A percentile compares a stretch with the other conserved stretches of the same genome.
Conservation (phyloP, 805 yeast genomes). For the Saturnispora zaruensis region DNA sequence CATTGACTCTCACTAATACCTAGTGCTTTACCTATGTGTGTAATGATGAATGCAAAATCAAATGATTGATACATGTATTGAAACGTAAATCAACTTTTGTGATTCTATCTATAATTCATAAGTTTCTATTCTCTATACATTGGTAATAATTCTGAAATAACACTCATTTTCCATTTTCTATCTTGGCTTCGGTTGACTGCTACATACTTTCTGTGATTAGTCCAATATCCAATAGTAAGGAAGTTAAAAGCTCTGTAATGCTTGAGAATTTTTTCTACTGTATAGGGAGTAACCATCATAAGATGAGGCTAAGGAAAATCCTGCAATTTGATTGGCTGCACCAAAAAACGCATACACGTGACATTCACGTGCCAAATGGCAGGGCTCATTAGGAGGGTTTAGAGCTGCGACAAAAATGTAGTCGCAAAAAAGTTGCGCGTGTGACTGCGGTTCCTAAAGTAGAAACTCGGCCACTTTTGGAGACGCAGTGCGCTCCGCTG, state of each 20-base stretch:
- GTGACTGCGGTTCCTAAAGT: neutral
- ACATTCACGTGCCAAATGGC: neutral
- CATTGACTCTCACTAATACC: no score
- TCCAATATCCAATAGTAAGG: neutral
- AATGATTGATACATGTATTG: no score
- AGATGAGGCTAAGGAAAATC: neutral
- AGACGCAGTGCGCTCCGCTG: neutral
- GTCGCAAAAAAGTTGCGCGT: neutral
- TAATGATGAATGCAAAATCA: no score
- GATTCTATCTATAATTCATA: no score
- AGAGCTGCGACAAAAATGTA: neutral
- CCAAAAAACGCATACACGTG: neutral
- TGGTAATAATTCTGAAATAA: no score
- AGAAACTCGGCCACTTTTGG: neutral
- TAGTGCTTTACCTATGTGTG: no score
- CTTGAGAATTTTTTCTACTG: neutral
- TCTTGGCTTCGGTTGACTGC: no score
- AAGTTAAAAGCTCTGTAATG: neutral
- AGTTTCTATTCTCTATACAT: no score
- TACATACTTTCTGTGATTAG: neutral
- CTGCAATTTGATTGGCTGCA: neutral
- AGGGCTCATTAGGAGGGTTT: neutral
- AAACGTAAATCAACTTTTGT: no score
- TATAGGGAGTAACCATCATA: neutral
- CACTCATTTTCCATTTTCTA: no score